phyloP scores from a whole-genome alignment of 169 alveolate species.

The Toxoplasma gondii region DNA sequence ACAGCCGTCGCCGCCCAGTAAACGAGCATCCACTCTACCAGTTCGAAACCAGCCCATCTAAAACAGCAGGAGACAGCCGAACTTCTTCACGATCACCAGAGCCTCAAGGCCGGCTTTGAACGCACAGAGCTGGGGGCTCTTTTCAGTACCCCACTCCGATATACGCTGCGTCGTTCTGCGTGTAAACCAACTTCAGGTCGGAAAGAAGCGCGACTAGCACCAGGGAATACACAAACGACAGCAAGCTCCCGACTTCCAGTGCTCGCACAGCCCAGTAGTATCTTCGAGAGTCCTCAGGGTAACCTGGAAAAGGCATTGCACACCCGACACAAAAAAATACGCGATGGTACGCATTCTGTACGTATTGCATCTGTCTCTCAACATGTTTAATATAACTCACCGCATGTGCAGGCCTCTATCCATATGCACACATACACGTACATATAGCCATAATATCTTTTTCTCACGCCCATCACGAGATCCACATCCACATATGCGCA shows the following conservation, averaged over 20 bases:
- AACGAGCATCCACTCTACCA: too few relatives aligned
- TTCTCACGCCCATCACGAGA: too few relatives aligned
- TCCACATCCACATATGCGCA: too few relatives aligned
- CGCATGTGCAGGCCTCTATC: not conserved
- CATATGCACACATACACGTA: not conserved
- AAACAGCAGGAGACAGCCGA: too few relatives aligned
- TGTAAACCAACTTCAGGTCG: not conserved
- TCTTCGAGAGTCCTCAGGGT: conserved; percentile 44
- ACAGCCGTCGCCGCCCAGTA: too few relatives aligned
- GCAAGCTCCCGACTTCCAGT: conserved; percentile 42
- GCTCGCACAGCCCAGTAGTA: conserved; percentile 58
- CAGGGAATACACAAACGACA: conserved; percentile 53
- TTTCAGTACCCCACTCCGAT: conserved; percentile 11
- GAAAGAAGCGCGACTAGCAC: conserved; percentile 51
- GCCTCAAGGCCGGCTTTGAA: too few relatives aligned
- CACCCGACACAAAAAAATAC: not conserved
- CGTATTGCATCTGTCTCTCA: too few relatives aligned
- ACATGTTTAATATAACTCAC: too few relatives aligned
- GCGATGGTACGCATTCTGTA: too few relatives aligned
- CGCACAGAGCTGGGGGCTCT: not conserved
- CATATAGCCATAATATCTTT: too few relatives aligned
- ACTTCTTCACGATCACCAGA: too few relatives aligned
- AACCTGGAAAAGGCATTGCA: conserved; percentile 2
- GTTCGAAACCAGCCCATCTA: too few relatives aligned
- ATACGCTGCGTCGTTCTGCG: not conserved